Percentiles rank a stretch among this genome's conserved stretches.
Conservation (phyloP, 108 stramenopile species). For the Pelagomonas calceolata region DNA sequence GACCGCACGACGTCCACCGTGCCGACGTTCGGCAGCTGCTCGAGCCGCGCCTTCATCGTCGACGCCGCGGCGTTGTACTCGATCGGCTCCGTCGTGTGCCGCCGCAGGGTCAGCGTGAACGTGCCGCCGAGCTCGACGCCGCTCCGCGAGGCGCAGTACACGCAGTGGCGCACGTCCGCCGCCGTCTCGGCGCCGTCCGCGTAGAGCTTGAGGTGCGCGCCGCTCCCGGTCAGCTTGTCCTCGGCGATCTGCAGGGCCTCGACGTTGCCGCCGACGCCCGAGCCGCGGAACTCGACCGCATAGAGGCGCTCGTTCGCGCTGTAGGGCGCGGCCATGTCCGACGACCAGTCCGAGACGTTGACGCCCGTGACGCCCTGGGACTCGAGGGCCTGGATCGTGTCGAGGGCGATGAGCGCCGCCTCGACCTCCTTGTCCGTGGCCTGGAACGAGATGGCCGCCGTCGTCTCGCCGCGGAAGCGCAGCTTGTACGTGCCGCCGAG, state of each 20-base stretch:
- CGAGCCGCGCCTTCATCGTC: conserved; percentile 45
- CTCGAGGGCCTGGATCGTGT: conserved; percentile 45
- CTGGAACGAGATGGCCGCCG: conserved; percentile 29
- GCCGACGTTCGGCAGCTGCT: conserved; percentile 63
- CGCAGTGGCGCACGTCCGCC: not conserved
- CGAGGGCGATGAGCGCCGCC: conserved; percentile 41
- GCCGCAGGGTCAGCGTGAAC: conserved; percentile 51
- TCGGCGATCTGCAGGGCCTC: conserved; percentile 45
- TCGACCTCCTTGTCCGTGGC: conserved; percentile 31
- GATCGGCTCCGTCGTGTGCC: conserved; percentile 47
- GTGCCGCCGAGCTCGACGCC: conserved; percentile 58
- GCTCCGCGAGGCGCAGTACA: conserved; percentile 18
- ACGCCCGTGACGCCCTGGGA: conserved; percentile 36
- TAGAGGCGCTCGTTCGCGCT: conserved; percentile 39
- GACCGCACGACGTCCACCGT: conserved; percentile 45
- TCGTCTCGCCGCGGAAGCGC: conserved; percentile 50
- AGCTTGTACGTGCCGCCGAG: conserved; percentile 53
- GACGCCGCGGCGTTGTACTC: conserved; percentile 65
- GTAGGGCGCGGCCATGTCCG: not conserved
- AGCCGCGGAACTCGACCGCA: conserved; percentile 47
- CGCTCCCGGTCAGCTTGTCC: conserved; percentile 36
- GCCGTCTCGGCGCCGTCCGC: conserved; percentile 36
- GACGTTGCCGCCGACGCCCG: conserved; percentile 59
- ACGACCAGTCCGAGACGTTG: not conserved
- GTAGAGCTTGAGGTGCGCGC: conserved; percentile 42